Evolutionary conservation across 2,329 filamentous ascomycete genomes (phyloP).

Genomic region (Cytospora schulzeri): DNA sequence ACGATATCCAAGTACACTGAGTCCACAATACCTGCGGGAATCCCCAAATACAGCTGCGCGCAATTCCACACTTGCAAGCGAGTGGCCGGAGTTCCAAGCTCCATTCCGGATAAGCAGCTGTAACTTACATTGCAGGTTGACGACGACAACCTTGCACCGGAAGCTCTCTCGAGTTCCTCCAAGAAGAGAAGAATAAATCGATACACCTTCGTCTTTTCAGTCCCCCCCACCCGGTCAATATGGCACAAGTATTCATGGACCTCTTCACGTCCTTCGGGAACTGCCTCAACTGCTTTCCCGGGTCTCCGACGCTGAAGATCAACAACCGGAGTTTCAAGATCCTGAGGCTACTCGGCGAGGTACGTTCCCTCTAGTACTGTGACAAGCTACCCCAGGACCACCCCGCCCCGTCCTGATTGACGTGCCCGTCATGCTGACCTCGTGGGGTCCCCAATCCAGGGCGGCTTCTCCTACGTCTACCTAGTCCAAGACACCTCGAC

Average conservation of each 20-base stretch:
- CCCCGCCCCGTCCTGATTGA: too few relatives aligned
- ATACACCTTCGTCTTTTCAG: neutral
- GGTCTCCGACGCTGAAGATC: constrained; percentile 91
- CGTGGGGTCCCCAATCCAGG: constrained; percentile 49
- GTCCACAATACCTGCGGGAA: neutral
- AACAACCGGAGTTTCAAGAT: constrained; percentile 96
- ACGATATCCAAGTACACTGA: neutral
- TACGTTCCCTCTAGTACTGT: constrained; percentile 44
- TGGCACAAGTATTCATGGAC: constrained; percentile 86
- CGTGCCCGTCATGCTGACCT: neutral
- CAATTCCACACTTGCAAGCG: neutral
- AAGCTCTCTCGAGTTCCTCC: neutral
- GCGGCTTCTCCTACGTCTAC: constrained; percentile 98
- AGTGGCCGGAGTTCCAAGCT: neutral
- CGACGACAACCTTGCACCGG: neutral
- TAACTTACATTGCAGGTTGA: neutral
- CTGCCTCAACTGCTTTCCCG: constrained; percentile 95
- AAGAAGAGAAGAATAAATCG: neutral
- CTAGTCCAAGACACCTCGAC: constrained; percentile 89
- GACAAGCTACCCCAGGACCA: neutral
- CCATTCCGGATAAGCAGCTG: neutral
- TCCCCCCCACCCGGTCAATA: constrained; percentile 42
- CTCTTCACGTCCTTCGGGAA: constrained; percentile 89
- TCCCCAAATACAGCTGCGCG: neutral
- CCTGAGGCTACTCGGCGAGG: constrained; percentile 87